Base-by-base conservation (phyloP, 129 eudicot species). In the Logfia minima region DNA sequence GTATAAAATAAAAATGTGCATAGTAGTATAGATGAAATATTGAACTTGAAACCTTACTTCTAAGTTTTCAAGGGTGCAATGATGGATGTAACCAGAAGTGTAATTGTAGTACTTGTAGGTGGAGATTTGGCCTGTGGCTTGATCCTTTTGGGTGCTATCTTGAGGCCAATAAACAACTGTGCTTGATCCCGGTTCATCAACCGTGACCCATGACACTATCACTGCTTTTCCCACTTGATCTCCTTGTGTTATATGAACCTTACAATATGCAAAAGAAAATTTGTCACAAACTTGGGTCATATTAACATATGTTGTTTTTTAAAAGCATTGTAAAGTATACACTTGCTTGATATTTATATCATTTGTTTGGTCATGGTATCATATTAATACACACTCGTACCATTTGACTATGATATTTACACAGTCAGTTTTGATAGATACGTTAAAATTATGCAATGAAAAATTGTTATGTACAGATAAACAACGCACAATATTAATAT, bases 241-340 rank as follows among this genome's bases (percentile, higher is more conserved):
- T 59, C 98, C 98, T 88, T 93, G 97, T 71, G 96, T 93, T 72
- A 88, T 90, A 74, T 93, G 98, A 41, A 93, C 98, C 97, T 93
- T 81, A 26, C 4, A 70, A 18, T 7, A 18, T 53, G 21, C 26
- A 68, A 65, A 71, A 68, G 43, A 14, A 56, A 65, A 35, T 10
- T 7, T 26, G 39, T 63, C 68, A 28, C 34, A 63, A 21, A 5
- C 23, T 56, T 56, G 1, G 62, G 2, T 56, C 62, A 56, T 8
- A n/a, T 18, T 14, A 55, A 17, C 9, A 18, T 55, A 53, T 53
- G 19, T 17, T 53, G 58, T 19, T 53, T 53, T 31, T 31, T 31
- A 31, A 31, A 31, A 31, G 34, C 34, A 31, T 31, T 31, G 5
- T 3, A 4, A 31, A 31, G 34, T 3, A 4, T 31, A 31, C 34